Base-by-base conservation (phyloP, 192 early-diverging fungal species). In the Umbelopsis sp. region DNA sequence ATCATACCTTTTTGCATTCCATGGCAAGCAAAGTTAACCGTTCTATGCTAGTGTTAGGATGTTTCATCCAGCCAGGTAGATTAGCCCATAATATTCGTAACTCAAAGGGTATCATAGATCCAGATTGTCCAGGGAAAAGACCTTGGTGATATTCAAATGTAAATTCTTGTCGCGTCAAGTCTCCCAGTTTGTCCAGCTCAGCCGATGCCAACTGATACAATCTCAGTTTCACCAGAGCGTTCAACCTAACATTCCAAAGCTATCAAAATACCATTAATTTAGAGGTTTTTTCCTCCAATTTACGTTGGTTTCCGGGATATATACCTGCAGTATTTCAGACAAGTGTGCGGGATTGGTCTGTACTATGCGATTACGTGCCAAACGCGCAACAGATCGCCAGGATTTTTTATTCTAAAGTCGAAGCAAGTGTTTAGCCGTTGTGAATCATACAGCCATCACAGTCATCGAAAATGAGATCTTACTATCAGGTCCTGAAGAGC, bases 221-320 rank as follows among this genome's bases (percentile, higher is more conserved):
- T 20, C 78, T 72, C 6, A 86, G 41, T 45, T 86, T 80, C 13
- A 66, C 70, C 9, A 86, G 64, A 4, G 85, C 85, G 15, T 82
- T 52, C 21, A 86, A 64, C 21, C 85, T 75, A 3, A 77, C 76
- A 55, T 86, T 79, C 85, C 85, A 86, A 21, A 86, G 64, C 85
- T 86, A 68, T 53, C 10, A 68, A 2, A 11, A 48, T 30, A 35
- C 13, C 46, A 66, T 41, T 41, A 41, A 41, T 41, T 41, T 1
- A 46, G 22, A 37, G 20, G 66, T 3, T 1, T 27, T 21, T 4
- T 20, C 10, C 13, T 53, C 21, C 5, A 33, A 48, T 7, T 46
- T 48, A 46, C 27, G 18, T 15, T 10, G 5, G 3, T 4, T 22
- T 20, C 27, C 13, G 12, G 21, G 12, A 13, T 12, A 20, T 74